These are phyloP conservation scores for Clavariopsis aquatica DNA, from an alignment of 495 filamentous ascomycete genomes.

Conservation along the genomic window DNA sequence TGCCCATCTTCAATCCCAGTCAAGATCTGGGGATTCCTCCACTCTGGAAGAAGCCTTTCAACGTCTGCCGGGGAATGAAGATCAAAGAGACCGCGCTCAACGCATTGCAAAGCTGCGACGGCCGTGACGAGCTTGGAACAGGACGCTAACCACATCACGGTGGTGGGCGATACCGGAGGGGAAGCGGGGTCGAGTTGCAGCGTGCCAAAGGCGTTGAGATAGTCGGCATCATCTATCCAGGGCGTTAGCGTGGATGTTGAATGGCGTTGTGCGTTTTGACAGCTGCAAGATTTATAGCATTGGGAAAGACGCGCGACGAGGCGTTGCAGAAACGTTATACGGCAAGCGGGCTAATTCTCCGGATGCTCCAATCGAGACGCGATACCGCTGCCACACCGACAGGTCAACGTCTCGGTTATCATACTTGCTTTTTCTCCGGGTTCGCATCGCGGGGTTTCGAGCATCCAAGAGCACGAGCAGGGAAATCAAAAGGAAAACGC, in stretches of 20 bases:
- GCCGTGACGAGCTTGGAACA: constrained; percentile 26
- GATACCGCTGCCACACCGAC: neutral
- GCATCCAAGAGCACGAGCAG: neutral
- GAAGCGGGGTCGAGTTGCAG: constrained; percentile 16
- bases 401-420: constrained; percentile 6
- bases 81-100: constrained; percentile 28
- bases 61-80: constrained; percentile 24
- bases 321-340: neutral
- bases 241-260: neutral
- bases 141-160: constrained; percentile 28
- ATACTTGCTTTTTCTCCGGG: neutral
- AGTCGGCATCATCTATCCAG: constrained; percentile 7
- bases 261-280: neutral
- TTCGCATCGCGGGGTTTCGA: neutral
- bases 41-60: constrained; percentile 35
- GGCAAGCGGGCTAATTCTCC: neutral
- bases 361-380: constrained; percentile 1
- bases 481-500: neutral
- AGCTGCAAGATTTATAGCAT: constrained; percentile 12
- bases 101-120: constrained; percentile 28
- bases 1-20: constrained; percentile 34
- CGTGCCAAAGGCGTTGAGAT: constrained; percentile 16
- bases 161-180: constrained; percentile 10
- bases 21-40: constrained; percentile 35
- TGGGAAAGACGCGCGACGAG: neutral